phyloP scores from a whole-genome alignment of 345 rosid species.

The Brassica incana region DNA sequence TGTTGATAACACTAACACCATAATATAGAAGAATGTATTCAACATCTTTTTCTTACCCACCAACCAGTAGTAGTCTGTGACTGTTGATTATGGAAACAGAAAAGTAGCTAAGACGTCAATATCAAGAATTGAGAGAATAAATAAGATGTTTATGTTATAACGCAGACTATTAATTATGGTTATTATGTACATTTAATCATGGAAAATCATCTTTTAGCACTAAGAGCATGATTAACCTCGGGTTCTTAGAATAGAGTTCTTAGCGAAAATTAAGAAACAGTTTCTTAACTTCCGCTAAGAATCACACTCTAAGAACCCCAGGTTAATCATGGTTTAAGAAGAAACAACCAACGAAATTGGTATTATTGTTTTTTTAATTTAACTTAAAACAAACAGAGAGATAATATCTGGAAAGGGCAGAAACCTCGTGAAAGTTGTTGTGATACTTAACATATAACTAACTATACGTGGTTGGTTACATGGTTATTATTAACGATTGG shows the following conservation, averaged over 20 bases:
- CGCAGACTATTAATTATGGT: neutral
- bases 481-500: neutral
- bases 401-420: neutral
- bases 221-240: too few species aligned
- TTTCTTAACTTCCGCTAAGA: too few species aligned
- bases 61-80: conserved; percentile 12
- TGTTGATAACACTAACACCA: too few species aligned
- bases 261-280: too few species aligned
- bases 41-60: conserved; percentile 10
- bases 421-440: neutral
- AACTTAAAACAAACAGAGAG: neutral
- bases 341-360: neutral
- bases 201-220: neutral
- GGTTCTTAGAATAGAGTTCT: too few species aligned
- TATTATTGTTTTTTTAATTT: neutral
- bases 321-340: too few species aligned
- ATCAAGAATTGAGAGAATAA: neutral
- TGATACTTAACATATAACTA: neutral
- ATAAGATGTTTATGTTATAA: too few species aligned
- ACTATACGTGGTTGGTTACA: neutral
- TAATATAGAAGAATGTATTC: neutral
- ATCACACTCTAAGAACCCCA: too few species aligned
- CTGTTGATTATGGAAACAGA: neutral
- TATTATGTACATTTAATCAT: neutral
- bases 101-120: neutral